Evolutionary conservation across 768 basidiomycete species (phyloP), one percentile per base, ranked within the genome.

Genomic region (Thelephora ganbajun): DNA sequence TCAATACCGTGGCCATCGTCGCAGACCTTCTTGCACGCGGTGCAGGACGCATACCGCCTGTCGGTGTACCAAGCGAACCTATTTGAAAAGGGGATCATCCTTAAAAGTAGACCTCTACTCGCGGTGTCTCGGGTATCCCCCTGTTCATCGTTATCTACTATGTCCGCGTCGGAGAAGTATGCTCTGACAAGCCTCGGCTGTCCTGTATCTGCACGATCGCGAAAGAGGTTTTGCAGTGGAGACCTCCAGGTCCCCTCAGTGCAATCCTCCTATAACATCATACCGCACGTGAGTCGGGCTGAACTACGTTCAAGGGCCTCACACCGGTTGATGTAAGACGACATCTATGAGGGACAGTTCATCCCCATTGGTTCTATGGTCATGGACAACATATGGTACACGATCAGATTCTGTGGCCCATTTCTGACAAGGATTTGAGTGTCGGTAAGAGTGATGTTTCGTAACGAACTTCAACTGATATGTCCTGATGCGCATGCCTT

Each of bases 361-460:
- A 73, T 83, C 45, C 79, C 80, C 30, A 74, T 77, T 56, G 81
- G 81, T 12, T 71, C 80, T 3, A 57, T 80, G 53, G 75, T 76
- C 44, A 47, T 60, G 7, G 51, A 47, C n/a, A 61, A 63, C 45
- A 46, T 55, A 26, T 60, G 61, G 61, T 56, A 23, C 11, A 51
- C 7, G 12, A 18, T 16, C 3, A 37, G 19, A 13, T 37, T 3
- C 3, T 37, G 19, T 2, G 3, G 36, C 2, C 14, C 5, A 13
- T 37, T 5, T n/a, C n/a, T 37, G 16, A 20, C 33, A 20, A 26
- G 14, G 26, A 20, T 13, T 14, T 43, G 34, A 36, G 42, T 26
- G 45, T 33, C 44, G n/a, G n/a, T n/a, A n/a, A 52, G 49, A 18
- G 48, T 13, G 19, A 49, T 50, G 18, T 22, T 49, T 34, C 51